phyloP scores from a whole-genome alignment of 2,329 filamentous ascomycete genomes.

The Zymoseptoria pseudotritici region DNA sequence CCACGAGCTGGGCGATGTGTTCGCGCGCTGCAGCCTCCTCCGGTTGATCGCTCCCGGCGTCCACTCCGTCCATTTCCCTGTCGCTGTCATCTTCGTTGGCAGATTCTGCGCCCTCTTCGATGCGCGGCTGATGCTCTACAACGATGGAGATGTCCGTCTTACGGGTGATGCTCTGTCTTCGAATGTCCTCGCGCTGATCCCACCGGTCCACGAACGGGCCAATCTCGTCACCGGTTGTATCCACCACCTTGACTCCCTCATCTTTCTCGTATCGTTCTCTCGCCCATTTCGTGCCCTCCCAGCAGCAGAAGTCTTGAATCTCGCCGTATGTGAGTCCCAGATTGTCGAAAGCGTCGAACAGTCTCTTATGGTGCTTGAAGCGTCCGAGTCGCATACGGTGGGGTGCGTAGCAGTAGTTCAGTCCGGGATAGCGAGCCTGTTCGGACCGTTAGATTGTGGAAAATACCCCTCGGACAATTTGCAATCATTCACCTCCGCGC shows the following conservation, averaged over 20 bases:
- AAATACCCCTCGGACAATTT: neutral
- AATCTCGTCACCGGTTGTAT: constrained; percentile 65
- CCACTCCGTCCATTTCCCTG: constrained; percentile 16
- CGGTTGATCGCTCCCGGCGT: constrained; percentile 11
- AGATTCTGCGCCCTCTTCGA: constrained; percentile 18
- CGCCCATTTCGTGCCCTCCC: constrained; percentile 79
- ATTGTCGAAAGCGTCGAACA: constrained; percentile 68
- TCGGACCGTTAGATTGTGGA: neutral
- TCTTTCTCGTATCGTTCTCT: constrained; percentile 73
- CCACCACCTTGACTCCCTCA: constrained; percentile 60
- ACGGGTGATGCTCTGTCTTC: constrained; percentile 25
- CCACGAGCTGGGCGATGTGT: constrained; percentile 21
- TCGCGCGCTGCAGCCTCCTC: constrained; percentile 18
- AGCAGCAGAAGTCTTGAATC: constrained; percentile 65
- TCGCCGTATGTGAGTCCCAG: constrained; percentile 62
- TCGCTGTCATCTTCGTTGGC: constrained; percentile 7
- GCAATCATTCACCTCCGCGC: constrained; percentile 48
- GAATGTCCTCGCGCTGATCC: constrained; percentile 24
- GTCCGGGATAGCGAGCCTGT: constrained; percentile 65
- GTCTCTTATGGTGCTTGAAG: constrained; percentile 66
- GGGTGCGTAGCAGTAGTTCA: constrained; percentile 66
- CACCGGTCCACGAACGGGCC: constrained; percentile 48
- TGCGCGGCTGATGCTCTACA: constrained; percentile 22
- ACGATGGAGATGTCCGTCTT: constrained; percentile 29
- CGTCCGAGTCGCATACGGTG: constrained; percentile 72